Evolutionary conservation across 202 grass and related monocot species (phyloP).

Genomic region (Cymbopogon flexuosus): DNA sequence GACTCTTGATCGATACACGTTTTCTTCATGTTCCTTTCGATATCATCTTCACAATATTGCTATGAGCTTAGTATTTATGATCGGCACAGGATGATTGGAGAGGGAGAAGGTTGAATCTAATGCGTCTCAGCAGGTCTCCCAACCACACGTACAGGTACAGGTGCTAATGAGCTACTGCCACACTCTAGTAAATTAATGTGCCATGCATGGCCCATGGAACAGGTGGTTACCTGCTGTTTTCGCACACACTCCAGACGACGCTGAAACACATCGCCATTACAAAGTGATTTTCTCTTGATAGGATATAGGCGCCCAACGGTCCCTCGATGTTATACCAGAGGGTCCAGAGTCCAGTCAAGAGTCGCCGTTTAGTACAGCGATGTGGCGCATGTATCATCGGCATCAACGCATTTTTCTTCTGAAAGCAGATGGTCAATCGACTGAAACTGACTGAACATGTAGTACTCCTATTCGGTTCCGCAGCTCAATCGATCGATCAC

Average conservation of each 20-base stretch:
- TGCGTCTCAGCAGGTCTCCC: background rate
- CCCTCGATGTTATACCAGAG: background rate
- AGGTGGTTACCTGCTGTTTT: conserved; percentile 15
- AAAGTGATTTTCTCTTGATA: background rate
- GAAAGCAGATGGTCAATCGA: no score
- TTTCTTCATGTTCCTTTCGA: background rate
- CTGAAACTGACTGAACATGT: background rate
- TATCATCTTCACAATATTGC: background rate
- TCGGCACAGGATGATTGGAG: background rate
- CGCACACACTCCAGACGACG: background rate
- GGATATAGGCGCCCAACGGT: background rate
- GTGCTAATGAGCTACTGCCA: background rate
- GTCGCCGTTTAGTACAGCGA: background rate
- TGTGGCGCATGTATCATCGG: background rate
- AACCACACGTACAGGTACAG: background rate
- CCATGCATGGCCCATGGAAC: no score
- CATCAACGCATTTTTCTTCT: background rate
- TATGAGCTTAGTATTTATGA: background rate
- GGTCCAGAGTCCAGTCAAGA: no score
- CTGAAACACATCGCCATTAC: background rate
- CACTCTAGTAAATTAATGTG: background rate
- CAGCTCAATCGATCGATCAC: background rate
- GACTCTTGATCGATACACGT: background rate
- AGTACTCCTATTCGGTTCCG: background rate
- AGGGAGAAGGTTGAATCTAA: no score